A percentile compares a stretch with the other conserved stretches of the same genome.
phyloP scores from a whole-genome alignment of 192 early-diverging fungal species.

The Umbelopsis isabellina region DNA sequence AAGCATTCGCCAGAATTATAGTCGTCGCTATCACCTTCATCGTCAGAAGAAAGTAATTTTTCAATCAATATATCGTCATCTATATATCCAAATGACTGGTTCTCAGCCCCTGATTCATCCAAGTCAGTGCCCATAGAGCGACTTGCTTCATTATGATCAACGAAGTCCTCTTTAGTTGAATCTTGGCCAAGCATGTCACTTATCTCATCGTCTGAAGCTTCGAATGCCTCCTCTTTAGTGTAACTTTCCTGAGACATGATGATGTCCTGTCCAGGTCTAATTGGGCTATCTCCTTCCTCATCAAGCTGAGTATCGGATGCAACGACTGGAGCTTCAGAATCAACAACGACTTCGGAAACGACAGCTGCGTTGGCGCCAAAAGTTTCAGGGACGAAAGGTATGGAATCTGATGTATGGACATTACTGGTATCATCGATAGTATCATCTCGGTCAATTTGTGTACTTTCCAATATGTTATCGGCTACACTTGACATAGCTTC shows the following conservation, averaged over 20 bases:
- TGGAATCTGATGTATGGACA: no score
- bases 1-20: background rate
- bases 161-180: background rate
- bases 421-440: no score
- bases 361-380: constrained; percentile 28
- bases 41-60: background rate
- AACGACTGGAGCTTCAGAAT: constrained; percentile 26
- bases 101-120: background rate
- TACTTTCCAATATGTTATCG: no score
- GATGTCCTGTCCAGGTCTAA: background rate
- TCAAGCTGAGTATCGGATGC: constrained; percentile 24
- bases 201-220: background rate
- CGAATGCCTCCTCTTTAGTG: background rate
- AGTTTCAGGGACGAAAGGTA: background rate
- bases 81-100: constrained; percentile 1
- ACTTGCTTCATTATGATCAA: no score
- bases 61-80: constrained; percentile 4
- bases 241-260: background rate
- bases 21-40: background rate
- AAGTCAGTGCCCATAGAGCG: no score
- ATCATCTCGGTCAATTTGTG: no score
- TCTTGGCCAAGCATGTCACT: background rate
- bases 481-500: no score
- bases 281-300: constrained; percentile 10
- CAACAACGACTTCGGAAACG: constrained; percentile 22